phyloP scores from a whole-genome alignment of 805 yeast species.

The Pichia heedii region DNA sequence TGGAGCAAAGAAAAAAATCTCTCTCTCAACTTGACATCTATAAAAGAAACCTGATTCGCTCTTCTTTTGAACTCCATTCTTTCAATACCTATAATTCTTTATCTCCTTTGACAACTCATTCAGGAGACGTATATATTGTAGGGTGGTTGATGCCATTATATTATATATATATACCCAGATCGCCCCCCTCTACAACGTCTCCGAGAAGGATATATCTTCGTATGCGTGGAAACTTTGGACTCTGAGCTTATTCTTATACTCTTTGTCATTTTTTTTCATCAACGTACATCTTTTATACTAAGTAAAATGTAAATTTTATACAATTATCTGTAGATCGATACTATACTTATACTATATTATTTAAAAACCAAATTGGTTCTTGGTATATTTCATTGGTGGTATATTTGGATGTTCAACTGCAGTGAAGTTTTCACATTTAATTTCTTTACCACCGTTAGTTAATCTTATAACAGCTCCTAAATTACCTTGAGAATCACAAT shows the following conservation, averaged over 20 bases:
- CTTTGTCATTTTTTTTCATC: neutral
- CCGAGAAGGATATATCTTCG: slow-evolving; percentile 17
- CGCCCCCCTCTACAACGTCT: slow-evolving; percentile 33
- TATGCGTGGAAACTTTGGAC: too few relatives aligned
- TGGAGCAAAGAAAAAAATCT: neutral
- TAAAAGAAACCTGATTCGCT: neutral
- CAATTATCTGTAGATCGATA: neutral
- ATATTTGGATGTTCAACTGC: slow-evolving; percentile 88
- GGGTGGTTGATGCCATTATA: slow-evolving; percentile 28
- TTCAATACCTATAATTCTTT: neutral
- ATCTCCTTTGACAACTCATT: slow-evolving; percentile 25
- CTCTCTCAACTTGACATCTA: neutral
- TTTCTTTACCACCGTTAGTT: slow-evolving; percentile 6
- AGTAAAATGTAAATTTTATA: too few relatives aligned
- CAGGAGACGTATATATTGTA: slow-evolving; percentile 31
- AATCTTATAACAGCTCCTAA: slow-evolving; percentile 83
- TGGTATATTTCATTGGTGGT: slow-evolving; percentile 89
- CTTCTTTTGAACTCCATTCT: neutral
- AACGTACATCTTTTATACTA: slow-evolving; percentile 1
- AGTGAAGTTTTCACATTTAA: slow-evolving; percentile 52
- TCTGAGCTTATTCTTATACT: too few relatives aligned
- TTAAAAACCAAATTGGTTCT: slow-evolving; percentile 32
- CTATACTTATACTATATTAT: neutral
- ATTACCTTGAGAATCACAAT: slow-evolving; percentile 89
- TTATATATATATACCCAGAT: slow-evolving; percentile 16